phyloP scores from a whole-genome alignment of 1,284 basidiomycete genomes.

The Tremellales sp. region DNA sequence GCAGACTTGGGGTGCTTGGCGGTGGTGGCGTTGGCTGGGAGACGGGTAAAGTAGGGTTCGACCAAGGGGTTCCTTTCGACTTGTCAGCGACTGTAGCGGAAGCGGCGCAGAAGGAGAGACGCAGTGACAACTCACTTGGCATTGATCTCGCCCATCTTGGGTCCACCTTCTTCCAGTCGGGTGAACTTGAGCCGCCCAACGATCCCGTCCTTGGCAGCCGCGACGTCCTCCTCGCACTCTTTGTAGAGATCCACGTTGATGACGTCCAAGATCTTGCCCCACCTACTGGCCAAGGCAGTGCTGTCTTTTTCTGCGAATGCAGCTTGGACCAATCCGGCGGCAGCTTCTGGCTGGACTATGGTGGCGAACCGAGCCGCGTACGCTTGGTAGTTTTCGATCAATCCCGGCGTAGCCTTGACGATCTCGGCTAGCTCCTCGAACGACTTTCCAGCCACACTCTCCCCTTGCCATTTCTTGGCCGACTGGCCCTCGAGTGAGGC shows the following conservation, averaged over 20 bases:
- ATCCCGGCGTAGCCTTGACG: slow-evolving; percentile 53
- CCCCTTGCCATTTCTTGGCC: slow-evolving; percentile 50
- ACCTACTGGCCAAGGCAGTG: slow-evolving; percentile 58
- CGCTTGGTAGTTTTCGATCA: slow-evolving; percentile 59
- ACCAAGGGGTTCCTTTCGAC: slow-evolving; percentile 67
- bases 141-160: slow-evolving; percentile 76
- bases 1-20: slow-evolving; percentile 61
- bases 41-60: slow-evolving; percentile 84
- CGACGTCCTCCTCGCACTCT: slow-evolving; percentile 79
- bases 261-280: slow-evolving; percentile 73
- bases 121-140: slow-evolving; percentile 62
- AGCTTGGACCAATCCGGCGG: slow-evolving; percentile 62
- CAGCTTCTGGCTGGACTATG: slow-evolving; percentile 63
- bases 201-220: slow-evolving; percentile 67
- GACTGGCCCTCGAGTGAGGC: slow-evolving; percentile 54
- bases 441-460: slow-evolving; percentile 52
- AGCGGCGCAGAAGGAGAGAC: too few species aligned
- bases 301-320: slow-evolving; percentile 52
- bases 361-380: slow-evolving; percentile 66
- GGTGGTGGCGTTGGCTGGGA: slow-evolving; percentile 56
- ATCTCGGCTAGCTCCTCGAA: slow-evolving; percentile 66
- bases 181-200: slow-evolving; percentile 73
- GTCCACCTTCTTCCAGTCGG: slow-evolving; percentile 74
- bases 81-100: slow-evolving; percentile 8
- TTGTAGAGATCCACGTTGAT: slow-evolving; percentile 81